These are phyloP conservation scores for Botrytis deweyae DNA, from an alignment of 2,329 filamentous ascomycete species.

Conservation along the genomic window DNA sequence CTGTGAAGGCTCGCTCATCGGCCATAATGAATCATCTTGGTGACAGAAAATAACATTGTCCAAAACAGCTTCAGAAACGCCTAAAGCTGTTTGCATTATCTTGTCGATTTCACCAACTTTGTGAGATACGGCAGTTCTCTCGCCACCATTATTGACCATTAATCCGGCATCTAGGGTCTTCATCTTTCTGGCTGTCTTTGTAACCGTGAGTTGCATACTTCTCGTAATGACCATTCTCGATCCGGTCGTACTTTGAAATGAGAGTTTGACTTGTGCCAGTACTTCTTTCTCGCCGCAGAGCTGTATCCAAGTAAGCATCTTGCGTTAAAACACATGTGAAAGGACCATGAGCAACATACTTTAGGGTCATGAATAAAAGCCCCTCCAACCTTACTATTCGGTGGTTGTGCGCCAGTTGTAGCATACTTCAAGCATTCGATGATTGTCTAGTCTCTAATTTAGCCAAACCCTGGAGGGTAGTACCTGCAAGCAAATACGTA, in stretches of 20 bases:
- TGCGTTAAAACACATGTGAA: neutral
- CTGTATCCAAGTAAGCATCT: constrained; percentile 41
- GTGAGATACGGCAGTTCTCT: constrained; percentile 75
- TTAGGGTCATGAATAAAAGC: constrained; percentile 98
- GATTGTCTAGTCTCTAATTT: constrained; percentile 62
- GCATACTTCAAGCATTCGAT: constrained; percentile 99
- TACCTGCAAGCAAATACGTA: constrained; percentile 36
- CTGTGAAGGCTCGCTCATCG: constrained; percentile 80
- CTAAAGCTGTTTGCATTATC: constrained; percentile 80
- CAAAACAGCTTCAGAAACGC: constrained; percentile 85
- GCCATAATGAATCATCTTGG: constrained; percentile 97
- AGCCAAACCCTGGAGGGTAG: neutral
- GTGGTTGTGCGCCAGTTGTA: constrained; percentile 88
- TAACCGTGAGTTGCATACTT: constrained; percentile 81
- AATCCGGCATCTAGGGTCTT: constrained; percentile 85
- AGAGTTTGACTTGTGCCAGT: constrained; percentile 85
- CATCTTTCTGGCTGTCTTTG: constrained; percentile 65
- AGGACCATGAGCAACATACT: constrained; percentile 42
- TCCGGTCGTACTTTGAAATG: constrained; percentile 77
- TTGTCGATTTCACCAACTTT: constrained; percentile 78
- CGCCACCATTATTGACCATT: constrained; percentile 73
- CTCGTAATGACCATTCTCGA: constrained; percentile 80
- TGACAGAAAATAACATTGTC: constrained; percentile 98
- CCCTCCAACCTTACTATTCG: constrained; percentile 81
- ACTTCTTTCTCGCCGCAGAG: constrained; percentile 85